A percentile compares a stretch with the other conserved stretches of the same genome.
Evolutionary conservation across 2,329 filamentous ascomycete genomes (phyloP).

Genomic region (Aureobasidium mangrovei): DNA sequence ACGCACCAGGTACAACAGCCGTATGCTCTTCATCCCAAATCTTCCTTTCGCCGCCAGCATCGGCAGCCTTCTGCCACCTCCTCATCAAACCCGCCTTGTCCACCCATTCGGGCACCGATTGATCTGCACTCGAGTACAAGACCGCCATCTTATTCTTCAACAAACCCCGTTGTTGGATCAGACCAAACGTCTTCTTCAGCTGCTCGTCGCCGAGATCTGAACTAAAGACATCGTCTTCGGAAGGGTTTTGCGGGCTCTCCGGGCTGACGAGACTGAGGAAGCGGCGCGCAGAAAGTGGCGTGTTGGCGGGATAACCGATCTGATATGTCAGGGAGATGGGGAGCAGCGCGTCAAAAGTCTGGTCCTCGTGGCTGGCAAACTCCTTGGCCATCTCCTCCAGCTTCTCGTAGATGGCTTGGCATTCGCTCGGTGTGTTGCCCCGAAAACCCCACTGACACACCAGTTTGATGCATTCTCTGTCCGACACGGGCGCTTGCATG

Average conservation of each 20-base stretch:
- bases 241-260: slow-evolving; percentile 17
- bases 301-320: slow-evolving; percentile 24
- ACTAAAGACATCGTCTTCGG: slow-evolving; percentile 22
- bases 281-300: slow-evolving; percentile 16
- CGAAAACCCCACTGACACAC: slow-evolving; percentile 18
- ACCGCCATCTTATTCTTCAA: slow-evolving; percentile 26
- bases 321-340: slow-evolving; percentile 27
- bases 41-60: slow-evolving; percentile 26
- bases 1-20: slow-evolving; percentile 40
- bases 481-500: slow-evolving; percentile 21
- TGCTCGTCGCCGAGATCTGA: slow-evolving; percentile 24
- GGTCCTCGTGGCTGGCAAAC: slow-evolving; percentile 15
- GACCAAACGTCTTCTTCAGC: slow-evolving; percentile 25
- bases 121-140: slow-evolving; percentile 39
- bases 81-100: slow-evolving; percentile 36
- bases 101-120: slow-evolving; percentile 35
- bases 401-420: slow-evolving; percentile 15
- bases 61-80: slow-evolving; percentile 35
- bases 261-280: slow-evolving; percentile 20
- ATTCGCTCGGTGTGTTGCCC: slow-evolving; percentile 17
- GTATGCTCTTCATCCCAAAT: slow-evolving; percentile 43
- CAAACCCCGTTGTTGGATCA: slow-evolving; percentile 29
- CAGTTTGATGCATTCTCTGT: slow-evolving; percentile 19
- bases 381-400: slow-evolving; percentile 23
- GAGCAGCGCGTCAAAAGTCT: slow-evolving; percentile 25